Evolutionary conservation across 192 early-diverging fungal species (phyloP), one percentile per base, ranked within the genome.

Genomic region (Gorgonomyces haynaldii): DNA sequence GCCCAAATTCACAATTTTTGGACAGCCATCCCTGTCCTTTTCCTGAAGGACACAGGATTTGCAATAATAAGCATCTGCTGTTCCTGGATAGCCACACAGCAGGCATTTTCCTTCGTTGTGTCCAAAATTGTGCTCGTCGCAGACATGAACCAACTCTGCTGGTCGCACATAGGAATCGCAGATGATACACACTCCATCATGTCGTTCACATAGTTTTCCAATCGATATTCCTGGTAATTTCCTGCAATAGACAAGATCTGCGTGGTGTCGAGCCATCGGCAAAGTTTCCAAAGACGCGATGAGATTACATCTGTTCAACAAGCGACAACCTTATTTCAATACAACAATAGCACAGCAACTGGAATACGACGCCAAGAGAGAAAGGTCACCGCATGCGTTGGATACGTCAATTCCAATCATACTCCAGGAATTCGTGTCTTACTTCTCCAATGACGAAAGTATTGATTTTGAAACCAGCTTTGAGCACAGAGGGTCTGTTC

Each of bases 71-170:
- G 91, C 91, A 61, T 94, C 89, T 13, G 86, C 88, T 17, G 93
- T 76, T 17, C 93, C 91, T 35, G 73, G 74, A 16, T 82, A 77
- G 43, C 85, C 90, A 56, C 93, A 96, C 39, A 93, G 69, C 6
- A 94, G 83, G 60, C 93, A 96, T 23, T 82, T 78, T 7, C 91
- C 89, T 57, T 90, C 83, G 52, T 80, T 81, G 24, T 81, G 79
- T 43, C 93, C 91, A 64, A 88, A 96, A 70, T 96, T 96, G 70
- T 89, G 93, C 61, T 96, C 91, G 53, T 91, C 89, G 59, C 93
- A 96, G 35, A 94, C 85, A 37, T 82, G 82, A 8, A 94, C 93
- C 29, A 84, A 50, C 29, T 87, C 92, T 31, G 85, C 79, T 40
- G 89, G 91, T 10, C 84, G 70, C 15, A 96, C 93, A 50, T 91